phyloP scores from a whole-genome alignment of 129 eudicot genomes.

The Ambrosia artemisiifolia region DNA sequence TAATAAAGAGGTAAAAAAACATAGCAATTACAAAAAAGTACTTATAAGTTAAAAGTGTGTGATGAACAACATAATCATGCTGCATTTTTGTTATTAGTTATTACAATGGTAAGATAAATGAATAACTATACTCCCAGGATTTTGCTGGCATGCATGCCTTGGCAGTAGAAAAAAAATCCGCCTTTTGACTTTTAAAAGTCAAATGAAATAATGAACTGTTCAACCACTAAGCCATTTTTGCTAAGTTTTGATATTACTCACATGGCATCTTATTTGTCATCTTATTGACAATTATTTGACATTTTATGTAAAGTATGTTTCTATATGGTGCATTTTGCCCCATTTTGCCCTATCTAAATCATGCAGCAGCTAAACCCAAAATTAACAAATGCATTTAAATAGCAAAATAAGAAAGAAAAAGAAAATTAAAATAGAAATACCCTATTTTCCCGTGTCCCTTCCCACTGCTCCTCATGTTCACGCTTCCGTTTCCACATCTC shows the following conservation, averaged over 20 bases:
- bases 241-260: no score
- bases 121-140: background rate
- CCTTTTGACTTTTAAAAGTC: background rate
- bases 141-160: slow-evolving; percentile 3
- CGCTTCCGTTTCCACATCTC: slow-evolving; percentile 99
- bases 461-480: slow-evolving; percentile 99
- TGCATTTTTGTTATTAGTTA: background rate
- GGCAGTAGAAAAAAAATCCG: background rate
- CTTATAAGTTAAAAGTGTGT: background rate
- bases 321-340: background rate
- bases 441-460: slow-evolving; percentile 98
- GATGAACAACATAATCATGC: slow-evolving; percentile 8
- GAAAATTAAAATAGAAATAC: slow-evolving; percentile 19
- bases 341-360: background rate
- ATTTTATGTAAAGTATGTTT: background rate
- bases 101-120: background rate
- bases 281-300: no score
- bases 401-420: background rate
- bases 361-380: slow-evolving; percentile 8
- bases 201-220: background rate
- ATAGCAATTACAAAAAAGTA: background rate
- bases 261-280: no score
- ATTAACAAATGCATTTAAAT: slow-evolving; percentile 1
- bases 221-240: no score
- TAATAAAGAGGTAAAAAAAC: background rate